Percentiles rank a stretch among this genome's conserved stretches.
phyloP scores from a whole-genome alignment of 345 rosid genomes.

The Brassica cretica region DNA sequence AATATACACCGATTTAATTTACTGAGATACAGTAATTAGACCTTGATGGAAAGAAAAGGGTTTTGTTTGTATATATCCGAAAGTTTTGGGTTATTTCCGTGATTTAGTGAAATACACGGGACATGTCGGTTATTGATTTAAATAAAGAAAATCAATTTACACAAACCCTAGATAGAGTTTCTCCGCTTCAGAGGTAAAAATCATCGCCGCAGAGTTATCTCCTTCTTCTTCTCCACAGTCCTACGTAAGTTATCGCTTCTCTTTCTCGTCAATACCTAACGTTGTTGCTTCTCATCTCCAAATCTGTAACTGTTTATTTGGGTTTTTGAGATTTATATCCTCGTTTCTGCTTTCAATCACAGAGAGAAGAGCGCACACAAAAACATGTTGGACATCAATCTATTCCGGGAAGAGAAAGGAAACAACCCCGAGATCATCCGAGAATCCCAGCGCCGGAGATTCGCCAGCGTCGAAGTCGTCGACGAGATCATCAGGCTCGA shows the following conservation, averaged over 20 bases:
- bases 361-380: not conserved
- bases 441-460: conserved; percentile 78
- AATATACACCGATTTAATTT: too few species aligned
- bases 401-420: conserved; percentile 75
- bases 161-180: conserved; percentile 9
- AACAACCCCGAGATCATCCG: conserved; percentile 70
- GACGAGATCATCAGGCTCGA: conserved; percentile 76
- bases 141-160: not conserved
- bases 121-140: not conserved
- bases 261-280: not conserved
- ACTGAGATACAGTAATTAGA: too few species aligned
- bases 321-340: not conserved
- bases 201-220: not conserved
- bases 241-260: not conserved
- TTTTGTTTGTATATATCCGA: not conserved
- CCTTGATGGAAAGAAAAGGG: not conserved
- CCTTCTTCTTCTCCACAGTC: not conserved
- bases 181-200: not conserved
- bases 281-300: not conserved
- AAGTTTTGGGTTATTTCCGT: not conserved
- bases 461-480: conserved; percentile 60
- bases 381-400: conserved; percentile 76
- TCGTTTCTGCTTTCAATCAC: not conserved
- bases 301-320: not conserved
- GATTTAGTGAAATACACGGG: not conserved